These are phyloP conservation scores for Sistotremastrum niveocremeum DNA, from an alignment of 768 basidiomycete genomes.

Conservation along the genomic window DNA sequence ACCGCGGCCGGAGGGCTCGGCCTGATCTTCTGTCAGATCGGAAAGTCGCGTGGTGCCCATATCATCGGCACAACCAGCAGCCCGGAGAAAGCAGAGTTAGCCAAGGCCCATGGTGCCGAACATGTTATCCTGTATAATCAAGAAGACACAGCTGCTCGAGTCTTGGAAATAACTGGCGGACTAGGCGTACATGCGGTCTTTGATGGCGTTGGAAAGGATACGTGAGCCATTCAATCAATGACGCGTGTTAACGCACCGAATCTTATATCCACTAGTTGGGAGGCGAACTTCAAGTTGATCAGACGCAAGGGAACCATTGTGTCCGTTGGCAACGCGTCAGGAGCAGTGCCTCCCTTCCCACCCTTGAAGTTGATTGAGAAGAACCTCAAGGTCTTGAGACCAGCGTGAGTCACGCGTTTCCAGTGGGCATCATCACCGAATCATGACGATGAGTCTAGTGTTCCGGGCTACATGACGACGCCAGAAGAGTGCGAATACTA, in stretches of 20 bases:
- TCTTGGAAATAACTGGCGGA: slow-evolving; percentile 62
- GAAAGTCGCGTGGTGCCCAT: slow-evolving; percentile 61
- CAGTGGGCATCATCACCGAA: neutral
- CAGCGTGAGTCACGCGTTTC: slow-evolving; percentile 37
- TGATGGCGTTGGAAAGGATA: slow-evolving; percentile 96
- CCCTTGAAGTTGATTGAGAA: slow-evolving; percentile 64
- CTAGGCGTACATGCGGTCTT: slow-evolving; percentile 77
- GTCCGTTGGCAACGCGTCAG: slow-evolving; percentile 86
- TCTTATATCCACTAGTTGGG: slow-evolving; percentile 34
- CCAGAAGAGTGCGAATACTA: slow-evolving; percentile 62
- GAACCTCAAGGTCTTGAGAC: slow-evolving; percentile 66
- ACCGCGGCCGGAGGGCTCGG: slow-evolving; percentile 89
- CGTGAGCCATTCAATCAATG: slow-evolving; percentile 34
- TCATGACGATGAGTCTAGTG: slow-evolving; percentile 25
- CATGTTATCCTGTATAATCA: slow-evolving; percentile 74
- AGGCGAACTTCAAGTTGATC: slow-evolving; percentile 67
- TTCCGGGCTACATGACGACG: slow-evolving; percentile 61
- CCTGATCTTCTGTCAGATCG: slow-evolving; percentile 51
- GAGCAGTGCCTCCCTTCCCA: slow-evolving; percentile 62
- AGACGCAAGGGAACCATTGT: slow-evolving; percentile 84
- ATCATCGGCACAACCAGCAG: slow-evolving; percentile 93
- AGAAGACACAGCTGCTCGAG: slow-evolving; percentile 62
- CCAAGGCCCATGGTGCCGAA: slow-evolving; percentile 66
- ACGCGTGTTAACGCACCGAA: neutral
- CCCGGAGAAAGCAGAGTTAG: slow-evolving; percentile 67